Evolutionary conservation across 768 basidiomycete species (phyloP).

Genomic region (Collybia nuda): DNA sequence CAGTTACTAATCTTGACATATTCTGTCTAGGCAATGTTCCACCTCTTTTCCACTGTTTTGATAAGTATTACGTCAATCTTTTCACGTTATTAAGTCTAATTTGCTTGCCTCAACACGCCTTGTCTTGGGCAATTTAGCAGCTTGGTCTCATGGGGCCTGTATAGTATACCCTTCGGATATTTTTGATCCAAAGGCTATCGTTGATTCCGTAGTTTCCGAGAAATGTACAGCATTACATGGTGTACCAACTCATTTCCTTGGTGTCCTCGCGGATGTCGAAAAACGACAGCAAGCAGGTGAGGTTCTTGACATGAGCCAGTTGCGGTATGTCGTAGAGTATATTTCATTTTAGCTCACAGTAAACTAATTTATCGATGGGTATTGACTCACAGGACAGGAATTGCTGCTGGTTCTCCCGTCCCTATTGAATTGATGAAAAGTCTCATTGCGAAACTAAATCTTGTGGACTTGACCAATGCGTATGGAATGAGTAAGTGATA

Average conservation of each 20-base stretch:
- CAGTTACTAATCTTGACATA: neutral
- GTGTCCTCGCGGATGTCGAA: constrained; percentile 67
- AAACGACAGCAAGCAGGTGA: constrained; percentile 47
- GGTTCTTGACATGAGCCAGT: constrained; percentile 41
- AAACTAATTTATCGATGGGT: neutral
- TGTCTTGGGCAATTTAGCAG: constrained; percentile 77
- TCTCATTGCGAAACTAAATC: constrained; percentile 64
- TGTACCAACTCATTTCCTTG: constrained; percentile 84
- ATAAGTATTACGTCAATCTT: constrained; percentile 49
- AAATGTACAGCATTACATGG: constrained; percentile 80
- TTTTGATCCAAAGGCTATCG: constrained; percentile 63
- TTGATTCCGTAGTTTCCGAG: constrained; percentile 69
- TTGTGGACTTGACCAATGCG: constrained; percentile 71
- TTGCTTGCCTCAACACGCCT: constrained; percentile 47
- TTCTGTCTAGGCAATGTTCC: constrained; percentile 68
- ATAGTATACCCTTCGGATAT: constrained; percentile 74
- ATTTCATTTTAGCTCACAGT: neutral
- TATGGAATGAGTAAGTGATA: constrained; percentile 81
- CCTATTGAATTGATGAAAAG: constrained; percentile 80
- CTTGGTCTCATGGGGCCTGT: constrained; percentile 72
- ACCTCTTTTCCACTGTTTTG: constrained; percentile 87
- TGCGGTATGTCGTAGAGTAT: constrained; percentile 45
- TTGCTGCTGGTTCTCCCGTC: constrained; percentile 77
- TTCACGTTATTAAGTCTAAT: constrained; percentile 1
- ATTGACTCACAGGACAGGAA: constrained; percentile 59